A percentile compares a stretch with the other conserved stretches of the same genome.
These are phyloP conservation scores for Fusarium incarnatum DNA, from an alignment of 2,329 filamentous ascomycete species.

Conservation along the genomic window DNA sequence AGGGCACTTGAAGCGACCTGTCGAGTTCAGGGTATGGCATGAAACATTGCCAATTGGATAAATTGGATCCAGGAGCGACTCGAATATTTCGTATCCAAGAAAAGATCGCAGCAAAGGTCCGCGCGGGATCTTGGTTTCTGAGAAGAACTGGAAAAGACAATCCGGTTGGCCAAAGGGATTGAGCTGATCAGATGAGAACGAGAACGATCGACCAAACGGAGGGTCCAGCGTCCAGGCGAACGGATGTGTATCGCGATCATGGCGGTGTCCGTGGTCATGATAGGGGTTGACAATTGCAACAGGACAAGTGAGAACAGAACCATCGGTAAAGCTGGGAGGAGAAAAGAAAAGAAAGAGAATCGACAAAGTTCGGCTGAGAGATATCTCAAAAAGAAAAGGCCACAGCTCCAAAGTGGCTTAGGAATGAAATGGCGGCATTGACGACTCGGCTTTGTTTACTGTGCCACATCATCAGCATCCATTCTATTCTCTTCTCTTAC, in stretches of 20 bases:
- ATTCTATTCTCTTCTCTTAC: constrained; percentile 10
- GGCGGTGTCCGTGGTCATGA: neutral
- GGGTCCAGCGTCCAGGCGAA: neutral
- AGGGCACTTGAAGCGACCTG: neutral
- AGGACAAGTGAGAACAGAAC: constrained; percentile 1
- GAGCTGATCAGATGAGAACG: neutral
- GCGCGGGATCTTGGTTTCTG: neutral
- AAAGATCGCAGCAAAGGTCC: constrained; percentile 18
- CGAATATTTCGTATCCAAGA: constrained; percentile 27
- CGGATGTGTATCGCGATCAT: neutral
- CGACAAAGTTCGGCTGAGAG: neutral
- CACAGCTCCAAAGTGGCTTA: constrained; percentile 7
- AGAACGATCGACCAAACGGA: neutral
- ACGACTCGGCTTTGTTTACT: constrained; percentile 3
- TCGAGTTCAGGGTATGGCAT: constrained; percentile 22
- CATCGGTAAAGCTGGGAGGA: neutral
- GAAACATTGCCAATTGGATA: constrained; percentile 17
- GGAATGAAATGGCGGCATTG: constrained; percentile 24
- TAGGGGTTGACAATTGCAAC: neutral
- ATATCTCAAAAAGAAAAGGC: constrained; percentile 8
- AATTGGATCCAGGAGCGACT: constrained; percentile 13
- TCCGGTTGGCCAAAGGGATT: neutral
- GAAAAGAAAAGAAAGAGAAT: constrained; percentile 1
- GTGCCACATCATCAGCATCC: constrained; percentile 32
- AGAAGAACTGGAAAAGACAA: neutral